Evolutionary conservation across 2,329 filamentous ascomycete species (phyloP).

Genomic region (Botrytis deweyae): DNA sequence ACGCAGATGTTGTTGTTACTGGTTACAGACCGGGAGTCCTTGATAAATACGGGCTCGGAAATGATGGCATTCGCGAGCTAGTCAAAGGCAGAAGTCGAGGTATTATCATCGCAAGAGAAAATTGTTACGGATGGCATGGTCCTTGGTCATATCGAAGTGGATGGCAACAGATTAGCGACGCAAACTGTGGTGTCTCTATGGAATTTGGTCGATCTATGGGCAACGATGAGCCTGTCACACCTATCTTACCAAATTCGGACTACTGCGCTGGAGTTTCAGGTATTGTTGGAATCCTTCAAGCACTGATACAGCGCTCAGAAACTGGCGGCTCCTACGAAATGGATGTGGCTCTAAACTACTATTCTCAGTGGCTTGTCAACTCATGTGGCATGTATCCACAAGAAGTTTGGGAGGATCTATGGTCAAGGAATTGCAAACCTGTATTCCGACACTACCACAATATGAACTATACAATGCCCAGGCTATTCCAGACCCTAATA

Average conservation of each 20-base stretch:
- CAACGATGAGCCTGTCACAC: slow-evolving; percentile 46
- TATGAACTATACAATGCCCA: not conserved
- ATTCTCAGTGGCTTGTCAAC: slow-evolving; percentile 45
- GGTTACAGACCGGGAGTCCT: slow-evolving; percentile 51
- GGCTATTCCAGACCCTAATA: not conserved
- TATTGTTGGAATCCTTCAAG: slow-evolving; percentile 44
- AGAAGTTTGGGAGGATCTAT: not conserved
- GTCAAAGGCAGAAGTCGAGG: not conserved
- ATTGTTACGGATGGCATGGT: slow-evolving; percentile 50
- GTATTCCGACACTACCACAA: not conserved
- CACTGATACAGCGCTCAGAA: slow-evolving; percentile 43
- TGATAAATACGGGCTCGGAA: slow-evolving; percentile 43
- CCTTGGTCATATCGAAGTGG: slow-evolving; percentile 47
- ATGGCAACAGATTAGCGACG: slow-evolving; percentile 49
- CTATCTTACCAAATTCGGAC: slow-evolving; percentile 47
- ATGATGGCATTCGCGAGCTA: slow-evolving; percentile 42
- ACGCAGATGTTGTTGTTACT: slow-evolving; percentile 54
- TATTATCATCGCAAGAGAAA: slow-evolving; percentile 41
- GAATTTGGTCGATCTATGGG: slow-evolving; percentile 50
- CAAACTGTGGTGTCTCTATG: slow-evolving; percentile 45
- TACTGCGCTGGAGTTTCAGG: slow-evolving; percentile 47
- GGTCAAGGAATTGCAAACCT: not conserved
- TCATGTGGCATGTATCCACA: slow-evolving; percentile 32
- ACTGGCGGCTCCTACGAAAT: slow-evolving; percentile 44
- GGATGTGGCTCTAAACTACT: slow-evolving; percentile 46